Percentiles rank a stretch among this genome's conserved stretches.
Evolutionary conservation across 2,329 filamentous ascomycete genomes (phyloP).

Genomic region (Trichoderma sp.): DNA sequence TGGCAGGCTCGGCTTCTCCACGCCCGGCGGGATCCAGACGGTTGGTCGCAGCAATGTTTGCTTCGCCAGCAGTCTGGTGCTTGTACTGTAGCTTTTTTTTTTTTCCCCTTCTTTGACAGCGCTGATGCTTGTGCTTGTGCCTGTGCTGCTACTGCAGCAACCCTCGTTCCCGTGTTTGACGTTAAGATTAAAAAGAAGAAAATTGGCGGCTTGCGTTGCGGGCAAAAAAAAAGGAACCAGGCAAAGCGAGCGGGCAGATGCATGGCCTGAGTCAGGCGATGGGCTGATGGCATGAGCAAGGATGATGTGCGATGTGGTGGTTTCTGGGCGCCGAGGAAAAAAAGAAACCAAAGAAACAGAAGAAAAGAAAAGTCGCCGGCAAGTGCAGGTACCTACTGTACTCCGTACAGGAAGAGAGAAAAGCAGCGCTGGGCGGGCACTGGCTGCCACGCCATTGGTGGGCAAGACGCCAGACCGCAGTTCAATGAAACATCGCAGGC

Average conservation of each 20-base stretch:
- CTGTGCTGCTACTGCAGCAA: constrained; percentile 3
- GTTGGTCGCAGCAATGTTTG: constrained; percentile 16
- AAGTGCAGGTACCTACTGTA: not conserved
- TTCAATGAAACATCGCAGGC: not conserved
- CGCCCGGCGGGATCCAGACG: constrained; percentile 13
- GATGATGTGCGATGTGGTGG: not conserved
- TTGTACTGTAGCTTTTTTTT: not conserved
- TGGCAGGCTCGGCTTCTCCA: constrained; percentile 12
- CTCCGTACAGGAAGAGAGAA: too few relatives aligned
- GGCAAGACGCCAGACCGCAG: not conserved
- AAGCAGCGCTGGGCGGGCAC: not conserved
- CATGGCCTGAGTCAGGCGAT: constrained; percentile 9
- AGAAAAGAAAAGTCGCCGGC: not conserved
- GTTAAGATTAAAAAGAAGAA: not conserved
- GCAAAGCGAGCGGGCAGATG: not conserved
- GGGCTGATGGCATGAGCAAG: constrained; percentile 16
- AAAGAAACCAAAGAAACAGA: not conserved
- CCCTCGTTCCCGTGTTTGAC: not conserved
- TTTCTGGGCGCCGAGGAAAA: not conserved
- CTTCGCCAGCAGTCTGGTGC: not conserved
- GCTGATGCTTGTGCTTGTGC: constrained; percentile 13
- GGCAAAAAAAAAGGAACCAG: not conserved
- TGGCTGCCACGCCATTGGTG: not conserved
- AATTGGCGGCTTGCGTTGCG: not conserved
- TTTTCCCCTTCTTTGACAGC: too few relatives aligned